These are phyloP conservation scores for Populus trichocarpa DNA, from an alignment of 441 rosid species.

Conservation along the genomic window DNA sequence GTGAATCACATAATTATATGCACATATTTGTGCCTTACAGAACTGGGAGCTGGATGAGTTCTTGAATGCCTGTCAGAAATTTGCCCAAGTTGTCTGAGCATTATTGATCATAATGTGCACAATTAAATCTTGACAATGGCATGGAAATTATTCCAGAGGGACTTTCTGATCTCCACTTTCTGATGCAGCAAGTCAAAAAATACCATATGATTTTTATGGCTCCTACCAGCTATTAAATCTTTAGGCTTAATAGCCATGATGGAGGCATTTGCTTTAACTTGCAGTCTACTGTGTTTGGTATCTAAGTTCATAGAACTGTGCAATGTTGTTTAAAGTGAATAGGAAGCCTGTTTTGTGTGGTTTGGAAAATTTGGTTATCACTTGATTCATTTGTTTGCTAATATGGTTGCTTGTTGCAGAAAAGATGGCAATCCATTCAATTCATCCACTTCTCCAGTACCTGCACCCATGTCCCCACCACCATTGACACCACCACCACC, in stretches of 20 bases:
- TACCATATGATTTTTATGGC: neutral
- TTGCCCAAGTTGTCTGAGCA: neutral
- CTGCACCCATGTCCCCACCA: constrained; percentile 51
- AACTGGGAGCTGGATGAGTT: neutral
- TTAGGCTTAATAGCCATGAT: neutral
- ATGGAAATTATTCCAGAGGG: neutral
- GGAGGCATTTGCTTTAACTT: neutral
- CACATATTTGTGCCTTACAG: neutral
- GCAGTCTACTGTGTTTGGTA: constrained; percentile 1
- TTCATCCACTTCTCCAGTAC: constrained; percentile 40
- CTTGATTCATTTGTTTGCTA: constrained; percentile 12
- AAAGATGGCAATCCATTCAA: constrained; percentile 78
- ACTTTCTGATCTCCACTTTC: neutral
- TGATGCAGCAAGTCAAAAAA: neutral
- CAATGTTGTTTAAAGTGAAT: neutral
- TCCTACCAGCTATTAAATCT: neutral
- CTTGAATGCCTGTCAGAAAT: neutral
- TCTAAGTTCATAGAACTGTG: neutral
- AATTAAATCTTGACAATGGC: neutral
- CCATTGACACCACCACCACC: constrained; percentile 31
- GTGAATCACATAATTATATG: neutral
- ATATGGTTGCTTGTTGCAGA: constrained; percentile 43
- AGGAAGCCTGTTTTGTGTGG: neutral
- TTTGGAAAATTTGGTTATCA: neutral
- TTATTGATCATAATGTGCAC: neutral